Base-by-base conservation (phyloP, 768 basidiomycete species). In the Hemileccinum rubropunctum region DNA sequence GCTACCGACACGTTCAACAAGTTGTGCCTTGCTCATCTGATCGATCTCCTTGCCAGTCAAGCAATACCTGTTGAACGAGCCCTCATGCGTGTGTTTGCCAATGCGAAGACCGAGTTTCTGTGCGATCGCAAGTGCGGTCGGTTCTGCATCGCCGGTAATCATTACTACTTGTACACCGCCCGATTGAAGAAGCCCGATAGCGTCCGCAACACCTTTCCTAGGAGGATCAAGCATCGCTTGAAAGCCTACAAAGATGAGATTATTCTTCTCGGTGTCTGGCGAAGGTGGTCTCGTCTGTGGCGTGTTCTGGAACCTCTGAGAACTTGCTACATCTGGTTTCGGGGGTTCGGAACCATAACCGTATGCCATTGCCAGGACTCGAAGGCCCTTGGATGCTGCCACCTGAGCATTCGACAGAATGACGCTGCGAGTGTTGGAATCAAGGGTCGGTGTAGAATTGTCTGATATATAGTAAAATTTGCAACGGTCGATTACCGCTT, bases 171-270 rank as follows among this genome's bases (percentile, higher is more conserved):
- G 92, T 42, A 98, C 88, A 5, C 94, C 92, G 21, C 89, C 94
- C 23, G 75, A 71, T 61, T 94, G 90, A 32, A 98, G 73, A 26
- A 88, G 71, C 34, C 76, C 77, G 54, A 98, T 87, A 17, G 95
- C 86, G 58, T 92, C 90, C 4, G 89, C 86, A n/a, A 98, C 93
- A 26, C 94, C 95, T 58, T 86, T 86, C 40, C 95, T 77, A 1
- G 95, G 95, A 7, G 95, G 95, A 67, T 98, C 95, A 47, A 88
- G 73, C 93, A 98, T 98, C 11, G 91, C 93, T 64, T 91, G 87
- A 70, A 94, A 95, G 1, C 95, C 95, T 4, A 81, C 89, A 64
- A 98, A 98, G 7, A 95, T 78, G 8, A 98, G 74, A 59, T 84
- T 87, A 43, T 54, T 65, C 57, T 55, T 64, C 60, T 73, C 71